These are phyloP conservation scores for Actinomortierella wolfii DNA, from an alignment of 371 early-diverging fungal genomes.

Conservation along the genomic window DNA sequence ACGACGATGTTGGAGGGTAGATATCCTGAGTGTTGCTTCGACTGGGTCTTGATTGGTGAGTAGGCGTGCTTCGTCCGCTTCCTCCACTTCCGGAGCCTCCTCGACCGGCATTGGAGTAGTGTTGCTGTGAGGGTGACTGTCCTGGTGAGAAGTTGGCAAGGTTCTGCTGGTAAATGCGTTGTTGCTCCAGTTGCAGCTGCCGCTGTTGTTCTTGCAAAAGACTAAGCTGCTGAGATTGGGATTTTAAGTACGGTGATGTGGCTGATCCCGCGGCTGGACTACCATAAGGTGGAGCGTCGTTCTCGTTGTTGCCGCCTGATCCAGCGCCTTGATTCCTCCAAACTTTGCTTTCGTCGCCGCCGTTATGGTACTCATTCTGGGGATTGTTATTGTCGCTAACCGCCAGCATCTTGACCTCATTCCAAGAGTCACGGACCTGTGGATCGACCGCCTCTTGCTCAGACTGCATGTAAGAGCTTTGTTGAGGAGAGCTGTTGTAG, in stretches of 20 bases:
- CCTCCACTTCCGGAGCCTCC: neutral
- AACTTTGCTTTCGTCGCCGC: constrained; percentile 7
- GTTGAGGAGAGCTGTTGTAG: constrained; percentile 11
- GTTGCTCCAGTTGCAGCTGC: constrained; percentile 33
- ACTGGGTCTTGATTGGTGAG: constrained; percentile 5
- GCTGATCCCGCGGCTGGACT: constrained; percentile 6
- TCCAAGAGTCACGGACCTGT: neutral
- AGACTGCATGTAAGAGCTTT: constrained; percentile 5
- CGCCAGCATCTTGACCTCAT: neutral
- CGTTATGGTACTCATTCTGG: neutral
- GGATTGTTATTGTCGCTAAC: neutral
- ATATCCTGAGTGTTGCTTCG: constrained; percentile 24
- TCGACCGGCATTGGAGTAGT: constrained; percentile 12
- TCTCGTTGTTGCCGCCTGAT: neutral
- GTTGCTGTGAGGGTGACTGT: constrained; percentile 18
- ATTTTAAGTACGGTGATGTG: constrained; percentile 2
- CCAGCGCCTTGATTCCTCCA: neutral
- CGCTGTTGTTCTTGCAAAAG: constrained; percentile 42
- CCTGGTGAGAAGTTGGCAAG: constrained; percentile 26
- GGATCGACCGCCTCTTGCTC: neutral
- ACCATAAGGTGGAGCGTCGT: neutral
- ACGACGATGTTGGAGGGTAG: constrained; percentile 18
- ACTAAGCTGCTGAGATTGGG: constrained; percentile 17
- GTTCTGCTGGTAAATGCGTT: constrained; percentile 37
- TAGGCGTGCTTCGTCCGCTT: neutral